Evolutionary conservation across 2,329 filamentous ascomycete species (phyloP).

Genomic region (Nigrospora osmanthi): DNA sequence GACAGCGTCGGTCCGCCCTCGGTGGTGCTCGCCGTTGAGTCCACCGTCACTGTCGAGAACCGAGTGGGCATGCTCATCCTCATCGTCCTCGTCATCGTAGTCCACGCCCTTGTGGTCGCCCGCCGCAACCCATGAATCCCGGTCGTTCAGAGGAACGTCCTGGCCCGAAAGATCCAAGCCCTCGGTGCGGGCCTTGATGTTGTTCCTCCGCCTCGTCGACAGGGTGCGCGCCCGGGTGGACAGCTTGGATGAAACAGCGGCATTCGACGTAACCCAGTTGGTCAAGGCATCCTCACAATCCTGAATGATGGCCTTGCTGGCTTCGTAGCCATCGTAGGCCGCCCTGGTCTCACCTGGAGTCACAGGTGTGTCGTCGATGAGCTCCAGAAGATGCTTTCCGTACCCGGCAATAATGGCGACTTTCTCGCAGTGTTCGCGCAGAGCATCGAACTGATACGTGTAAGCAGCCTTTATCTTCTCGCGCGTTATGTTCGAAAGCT

Average conservation of each 20-base stretch:
- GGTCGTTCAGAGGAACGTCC: slow-evolving; percentile 69
- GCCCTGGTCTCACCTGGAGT: slow-evolving; percentile 94
- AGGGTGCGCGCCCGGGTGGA: slow-evolving; percentile 82
- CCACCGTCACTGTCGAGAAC: slow-evolving; percentile 43
- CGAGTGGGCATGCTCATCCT: slow-evolving; percentile 51
- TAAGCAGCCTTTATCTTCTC: slow-evolving; percentile 99
- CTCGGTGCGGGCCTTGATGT: slow-evolving; percentile 57
- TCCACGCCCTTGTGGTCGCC: slow-evolving; percentile 51
- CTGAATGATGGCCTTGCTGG: slow-evolving; percentile 97
- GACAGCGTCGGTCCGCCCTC: slow-evolving; percentile 45
- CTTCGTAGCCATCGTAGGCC: slow-evolving; percentile 96
- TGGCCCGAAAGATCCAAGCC: slow-evolving; percentile 78
- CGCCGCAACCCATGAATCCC: slow-evolving; percentile 79
- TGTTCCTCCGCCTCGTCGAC: slow-evolving; percentile 73
- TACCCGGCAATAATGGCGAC: slow-evolving; percentile 95
- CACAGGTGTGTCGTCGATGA: slow-evolving; percentile 93
- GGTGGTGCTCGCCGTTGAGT: slow-evolving; percentile 48
- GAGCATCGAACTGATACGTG: slow-evolving; percentile 94
- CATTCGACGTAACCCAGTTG: slow-evolving; percentile 92
- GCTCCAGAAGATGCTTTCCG: slow-evolving; percentile 94
- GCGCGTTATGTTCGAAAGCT: slow-evolving; percentile 97
- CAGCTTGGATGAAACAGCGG: slow-evolving; percentile 78
- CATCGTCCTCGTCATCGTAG: slow-evolving; percentile 57
- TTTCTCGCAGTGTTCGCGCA: slow-evolving; percentile 97
- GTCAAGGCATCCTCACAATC: slow-evolving; percentile 96